A percentile compares a stretch with the other conserved stretches of the same genome.
phyloP scores from a whole-genome alignment of 2,329 filamentous ascomycete genomes.

The Calonectria ilicicola region DNA sequence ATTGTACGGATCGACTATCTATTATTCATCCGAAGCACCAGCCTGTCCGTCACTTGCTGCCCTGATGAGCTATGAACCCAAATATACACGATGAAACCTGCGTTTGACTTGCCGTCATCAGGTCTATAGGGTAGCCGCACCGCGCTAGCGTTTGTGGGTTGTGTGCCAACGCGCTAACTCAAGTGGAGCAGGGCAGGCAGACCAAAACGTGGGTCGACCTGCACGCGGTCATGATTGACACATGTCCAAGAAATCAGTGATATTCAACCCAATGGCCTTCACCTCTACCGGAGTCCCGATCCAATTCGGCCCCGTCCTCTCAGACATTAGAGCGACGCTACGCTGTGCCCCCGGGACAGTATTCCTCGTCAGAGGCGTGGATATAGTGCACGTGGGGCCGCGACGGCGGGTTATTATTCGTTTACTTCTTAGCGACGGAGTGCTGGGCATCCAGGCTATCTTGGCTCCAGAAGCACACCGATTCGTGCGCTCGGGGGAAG shows the following conservation, averaged over 20 bases:
- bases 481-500: conserved; percentile 58
- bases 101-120: too few relatives aligned
- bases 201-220: not conserved
- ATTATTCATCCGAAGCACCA: too few relatives aligned
- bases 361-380: conserved; percentile 63
- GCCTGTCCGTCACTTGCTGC: too few relatives aligned
- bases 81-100: too few relatives aligned
- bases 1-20: too few relatives aligned
- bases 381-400: too few relatives aligned
- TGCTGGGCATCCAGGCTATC: conserved; percentile 66
- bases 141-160: too few relatives aligned
- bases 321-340: conserved; percentile 61
- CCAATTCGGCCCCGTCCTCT: conserved; percentile 55
- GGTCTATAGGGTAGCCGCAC: too few relatives aligned
- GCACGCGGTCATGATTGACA: conserved; percentile 30
- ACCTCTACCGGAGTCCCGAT: conserved; percentile 42
- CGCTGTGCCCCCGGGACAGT: conserved; percentile 61
- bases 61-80: too few relatives aligned
- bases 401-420: conserved; percentile 60
- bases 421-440: conserved; percentile 64
- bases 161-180: too few relatives aligned
- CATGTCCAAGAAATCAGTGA: conserved; percentile 36
- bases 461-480: conserved; percentile 59
- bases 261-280: conserved; percentile 44
- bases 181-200: too few relatives aligned